phyloP scores from a whole-genome alignment of 768 basidiomycete species.

The Lentinula boryana region DNA sequence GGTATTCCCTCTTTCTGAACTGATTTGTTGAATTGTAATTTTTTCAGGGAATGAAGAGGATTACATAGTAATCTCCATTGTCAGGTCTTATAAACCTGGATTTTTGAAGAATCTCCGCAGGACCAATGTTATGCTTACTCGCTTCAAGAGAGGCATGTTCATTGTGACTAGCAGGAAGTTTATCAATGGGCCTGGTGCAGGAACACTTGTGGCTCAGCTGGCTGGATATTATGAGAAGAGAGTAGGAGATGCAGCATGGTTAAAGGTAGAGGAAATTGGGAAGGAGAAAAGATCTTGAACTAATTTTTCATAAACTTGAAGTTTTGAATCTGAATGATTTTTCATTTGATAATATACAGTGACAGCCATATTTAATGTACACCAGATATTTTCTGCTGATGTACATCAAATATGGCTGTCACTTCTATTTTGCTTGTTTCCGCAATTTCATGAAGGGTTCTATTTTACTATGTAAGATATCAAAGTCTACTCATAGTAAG shows the following conservation, averaged over 20 bases:
- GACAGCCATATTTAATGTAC: not conserved
- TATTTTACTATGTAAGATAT: not conserved
- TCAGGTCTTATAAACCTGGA: constrained; percentile 52
- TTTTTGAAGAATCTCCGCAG: constrained; percentile 62
- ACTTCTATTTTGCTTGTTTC: no score
- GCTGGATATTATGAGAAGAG: constrained; percentile 28
- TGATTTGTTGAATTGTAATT: constrained; percentile 9
- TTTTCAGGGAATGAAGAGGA: constrained; percentile 79
- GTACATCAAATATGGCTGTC: not conserved
- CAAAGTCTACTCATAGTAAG: not conserved
- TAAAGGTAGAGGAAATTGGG: constrained; percentile 31
- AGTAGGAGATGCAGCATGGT: constrained; percentile 32
- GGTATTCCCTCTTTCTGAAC: not conserved
- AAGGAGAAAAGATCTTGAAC: constrained; percentile 22
- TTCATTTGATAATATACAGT: not conserved
- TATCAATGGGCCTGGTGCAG: constrained; percentile 44
- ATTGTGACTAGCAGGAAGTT: constrained; percentile 63
- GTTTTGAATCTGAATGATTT: not conserved
- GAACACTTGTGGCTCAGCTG: constrained; percentile 39
- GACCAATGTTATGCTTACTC: constrained; percentile 85
- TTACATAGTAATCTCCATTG: constrained; percentile 68
- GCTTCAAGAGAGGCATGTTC: constrained; percentile 75
- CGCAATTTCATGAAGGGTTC: no score
- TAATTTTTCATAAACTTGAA: not conserved
- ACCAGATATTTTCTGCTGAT: not conserved